These are phyloP conservation scores for Rosellinia necatrix DNA, from an alignment of 2,329 filamentous ascomycete genomes.

Conservation along the genomic window DNA sequence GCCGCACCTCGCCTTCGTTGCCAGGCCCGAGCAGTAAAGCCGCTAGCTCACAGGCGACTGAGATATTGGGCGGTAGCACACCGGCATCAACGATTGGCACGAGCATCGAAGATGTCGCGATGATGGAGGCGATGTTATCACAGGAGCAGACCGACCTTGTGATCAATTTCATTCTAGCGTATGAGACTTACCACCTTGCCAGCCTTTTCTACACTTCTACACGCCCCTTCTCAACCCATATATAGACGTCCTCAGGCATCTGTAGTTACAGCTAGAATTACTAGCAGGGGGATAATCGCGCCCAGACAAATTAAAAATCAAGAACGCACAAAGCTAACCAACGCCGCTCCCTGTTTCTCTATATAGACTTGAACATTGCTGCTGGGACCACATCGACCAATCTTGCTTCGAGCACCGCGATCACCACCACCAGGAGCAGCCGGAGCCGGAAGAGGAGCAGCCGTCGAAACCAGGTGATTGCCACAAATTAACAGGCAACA, in stretches of 20 bases:
- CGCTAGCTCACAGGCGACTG: neutral
- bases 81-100: slow-evolving; percentile 5
- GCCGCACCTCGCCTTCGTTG: slow-evolving; percentile 27
- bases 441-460: neutral
- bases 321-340: slow-evolving; percentile 3
- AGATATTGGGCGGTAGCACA: slow-evolving; percentile 1
- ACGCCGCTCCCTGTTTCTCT: neutral
- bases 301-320: neutral
- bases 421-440: slow-evolving; percentile 32
- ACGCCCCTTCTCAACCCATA: neutral
- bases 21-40: neutral
- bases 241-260: neutral
- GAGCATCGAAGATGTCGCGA: slow-evolving; percentile 3
- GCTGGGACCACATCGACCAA: slow-evolving; percentile 54
- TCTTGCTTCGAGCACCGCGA: slow-evolving; percentile 44
- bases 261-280: neutral
- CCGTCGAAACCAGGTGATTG: too few species aligned
- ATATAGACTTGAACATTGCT: slow-evolving; percentile 56
- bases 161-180: slow-evolving; percentile 61
- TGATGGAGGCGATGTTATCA: slow-evolving; percentile 31
- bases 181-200: slow-evolving; percentile 29
- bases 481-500: slow-evolving; percentile 22
- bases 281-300: neutral
- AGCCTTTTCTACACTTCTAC: neutral
- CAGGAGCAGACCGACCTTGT: slow-evolving; percentile 50